phyloP scores from a whole-genome alignment of 192 early-diverging fungal species.

The Polychytrium aggregatum region DNA sequence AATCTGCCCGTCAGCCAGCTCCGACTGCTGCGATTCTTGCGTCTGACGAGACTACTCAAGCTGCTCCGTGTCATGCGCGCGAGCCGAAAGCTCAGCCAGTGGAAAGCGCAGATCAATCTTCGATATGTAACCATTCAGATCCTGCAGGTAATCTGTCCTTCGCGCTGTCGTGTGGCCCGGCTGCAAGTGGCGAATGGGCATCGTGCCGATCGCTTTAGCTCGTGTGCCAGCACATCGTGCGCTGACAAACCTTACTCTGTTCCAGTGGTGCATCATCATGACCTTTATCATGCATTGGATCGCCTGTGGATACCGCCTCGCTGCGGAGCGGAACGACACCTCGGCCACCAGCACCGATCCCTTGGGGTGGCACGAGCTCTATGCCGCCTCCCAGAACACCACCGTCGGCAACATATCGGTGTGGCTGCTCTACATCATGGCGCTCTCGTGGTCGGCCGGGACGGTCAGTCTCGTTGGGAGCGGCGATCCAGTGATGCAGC shows the following conservation, averaged over 20 bases:
- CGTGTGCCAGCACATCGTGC: neutral
- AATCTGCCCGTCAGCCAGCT: constrained; percentile 11
- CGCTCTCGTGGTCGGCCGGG: constrained; percentile 27
- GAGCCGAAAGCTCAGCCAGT: constrained; percentile 35
- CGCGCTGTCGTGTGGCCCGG: too few relatives aligned
- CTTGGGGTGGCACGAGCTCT: constrained; percentile 25
- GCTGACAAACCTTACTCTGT: neutral
- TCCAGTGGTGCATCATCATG: constrained; percentile 21
- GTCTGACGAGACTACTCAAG: constrained; percentile 33
- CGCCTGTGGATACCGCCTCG: constrained; percentile 33
- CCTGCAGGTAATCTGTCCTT: constrained; percentile 22
- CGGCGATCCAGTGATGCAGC: constrained; percentile 7
- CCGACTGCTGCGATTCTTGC: constrained; percentile 25
- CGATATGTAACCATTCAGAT: constrained; percentile 30
- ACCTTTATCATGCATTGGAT: constrained; percentile 38
- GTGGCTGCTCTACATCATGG: constrained; percentile 22
- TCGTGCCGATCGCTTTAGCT: too few relatives aligned
- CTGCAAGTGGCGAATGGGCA: too few relatives aligned
- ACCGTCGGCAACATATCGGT: constrained; percentile 1
- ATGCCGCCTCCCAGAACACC: constrained; percentile 4
- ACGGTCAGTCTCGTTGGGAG: constrained; percentile 27
- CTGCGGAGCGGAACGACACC: constrained; percentile 17
- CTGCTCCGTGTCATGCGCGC: constrained; percentile 35
- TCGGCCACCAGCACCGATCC: too few relatives aligned
- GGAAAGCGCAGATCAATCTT: constrained; percentile 25